phyloP scores from a whole-genome alignment of 2,329 filamentous ascomycete genomes.

The Ascochyta pisi region DNA sequence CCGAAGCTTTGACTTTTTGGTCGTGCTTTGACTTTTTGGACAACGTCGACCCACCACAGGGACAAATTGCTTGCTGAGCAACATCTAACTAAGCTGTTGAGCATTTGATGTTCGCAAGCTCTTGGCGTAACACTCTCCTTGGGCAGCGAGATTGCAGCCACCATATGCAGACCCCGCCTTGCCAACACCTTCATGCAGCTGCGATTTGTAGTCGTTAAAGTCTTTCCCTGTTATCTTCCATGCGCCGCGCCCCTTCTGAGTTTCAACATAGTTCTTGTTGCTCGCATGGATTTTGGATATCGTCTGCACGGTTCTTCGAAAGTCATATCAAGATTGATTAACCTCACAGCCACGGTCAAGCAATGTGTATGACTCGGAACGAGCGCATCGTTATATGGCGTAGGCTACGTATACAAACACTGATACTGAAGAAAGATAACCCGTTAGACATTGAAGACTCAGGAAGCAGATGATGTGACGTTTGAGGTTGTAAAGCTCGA shows the following conservation, averaged over 20 bases:
- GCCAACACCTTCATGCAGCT: conserved; percentile 1
- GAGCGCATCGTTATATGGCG: too few relatives aligned
- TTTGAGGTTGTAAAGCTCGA: too few relatives aligned
- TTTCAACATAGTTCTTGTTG: neutral
- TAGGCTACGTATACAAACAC: too few relatives aligned
- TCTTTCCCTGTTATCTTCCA: neutral
- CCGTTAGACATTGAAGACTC: too few relatives aligned
- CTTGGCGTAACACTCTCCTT: neutral
- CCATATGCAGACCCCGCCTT: conserved; percentile 2
- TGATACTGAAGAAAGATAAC: too few relatives aligned
- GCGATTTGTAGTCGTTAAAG: neutral
- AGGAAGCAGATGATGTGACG: too few relatives aligned
- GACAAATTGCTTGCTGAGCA: too few relatives aligned
- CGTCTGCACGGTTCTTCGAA: too few relatives aligned
- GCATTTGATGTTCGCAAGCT: neutral
- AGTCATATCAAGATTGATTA: too few relatives aligned
- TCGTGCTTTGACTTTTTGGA: neutral
- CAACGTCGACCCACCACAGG: too few relatives aligned
- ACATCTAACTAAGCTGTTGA: neutral
- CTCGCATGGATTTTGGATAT: neutral
- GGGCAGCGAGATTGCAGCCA: neutral
- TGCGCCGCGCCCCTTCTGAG: neutral
- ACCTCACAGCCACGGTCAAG: too few relatives aligned
- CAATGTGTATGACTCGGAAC: too few relatives aligned
- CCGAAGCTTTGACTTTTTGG: conserved; percentile 5